Percentiles rank a stretch among this genome's conserved stretches.
Conservation (phyloP, 2,329 filamentous ascomycete genomes). For the Triangularia verruculosa region DNA sequence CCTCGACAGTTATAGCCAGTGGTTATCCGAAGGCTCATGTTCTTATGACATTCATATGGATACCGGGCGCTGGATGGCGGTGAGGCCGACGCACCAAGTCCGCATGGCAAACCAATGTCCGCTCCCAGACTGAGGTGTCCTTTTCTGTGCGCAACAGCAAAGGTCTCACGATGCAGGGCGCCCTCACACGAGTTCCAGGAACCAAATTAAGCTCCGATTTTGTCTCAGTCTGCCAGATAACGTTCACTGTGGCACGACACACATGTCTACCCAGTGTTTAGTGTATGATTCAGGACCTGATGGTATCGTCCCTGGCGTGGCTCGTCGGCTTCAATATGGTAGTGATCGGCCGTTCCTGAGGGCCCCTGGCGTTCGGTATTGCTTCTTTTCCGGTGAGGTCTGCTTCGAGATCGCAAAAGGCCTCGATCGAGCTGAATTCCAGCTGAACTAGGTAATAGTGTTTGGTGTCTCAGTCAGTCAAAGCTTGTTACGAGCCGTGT, state of each 20-base stretch:
- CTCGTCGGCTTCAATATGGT: background rate
- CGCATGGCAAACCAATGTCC: background rate
- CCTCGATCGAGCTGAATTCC: background rate
- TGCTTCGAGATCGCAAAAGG: background rate
- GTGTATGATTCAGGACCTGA: background rate
- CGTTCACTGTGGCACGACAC: slow-evolving; percentile 3
- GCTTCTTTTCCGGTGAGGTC: background rate
- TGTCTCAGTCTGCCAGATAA: slow-evolving; percentile 9
- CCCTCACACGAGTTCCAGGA: slow-evolving; percentile 1
- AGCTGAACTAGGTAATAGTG: background rate
- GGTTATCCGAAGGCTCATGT: background rate
- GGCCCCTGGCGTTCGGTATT: background rate
- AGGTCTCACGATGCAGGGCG: background rate
- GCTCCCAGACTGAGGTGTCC: background rate
- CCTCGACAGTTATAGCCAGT: background rate
- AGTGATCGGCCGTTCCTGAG: background rate
- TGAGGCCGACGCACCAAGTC: background rate
- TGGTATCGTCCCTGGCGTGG: background rate
- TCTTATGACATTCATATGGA: background rate
- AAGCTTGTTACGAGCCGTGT: slow-evolving; percentile 4
- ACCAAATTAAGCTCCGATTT: slow-evolving; percentile 6
- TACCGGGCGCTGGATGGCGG: background rate
- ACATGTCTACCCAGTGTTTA: slow-evolving; percentile 3
- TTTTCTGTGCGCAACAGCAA: background rate
- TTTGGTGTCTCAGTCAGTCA: slow-evolving; percentile 6